Conservation (phyloP, 1,139 yeast genomes). For the Chernovozyma aurita region DNA sequence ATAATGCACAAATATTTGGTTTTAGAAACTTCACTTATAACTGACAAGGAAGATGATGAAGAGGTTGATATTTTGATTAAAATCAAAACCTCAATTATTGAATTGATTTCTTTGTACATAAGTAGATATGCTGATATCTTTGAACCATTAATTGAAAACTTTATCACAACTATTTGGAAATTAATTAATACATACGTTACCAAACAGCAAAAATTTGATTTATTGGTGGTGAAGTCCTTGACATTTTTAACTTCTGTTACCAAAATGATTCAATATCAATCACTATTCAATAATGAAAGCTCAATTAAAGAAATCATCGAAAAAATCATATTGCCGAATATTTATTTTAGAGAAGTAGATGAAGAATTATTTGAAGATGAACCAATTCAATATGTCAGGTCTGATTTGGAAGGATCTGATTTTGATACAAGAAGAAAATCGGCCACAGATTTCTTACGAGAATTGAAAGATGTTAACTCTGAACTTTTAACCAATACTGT, state of each 20-base stretch:
- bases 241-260: slow-evolving; percentile 81
- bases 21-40: slow-evolving; percentile 51
- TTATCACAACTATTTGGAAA: slow-evolving; percentile 81
- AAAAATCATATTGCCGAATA: slow-evolving; percentile 83
- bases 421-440: slow-evolving; percentile 89
- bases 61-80: slow-evolving; percentile 68
- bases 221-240: slow-evolving; percentile 76
- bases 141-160: slow-evolving; percentile 67
- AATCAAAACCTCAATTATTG: slow-evolving; percentile 80
- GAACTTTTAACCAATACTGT: slow-evolving; percentile 70
- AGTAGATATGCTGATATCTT: slow-evolving; percentile 91
- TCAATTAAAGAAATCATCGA: slow-evolving; percentile 76
- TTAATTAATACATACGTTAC: slow-evolving; percentile 61
- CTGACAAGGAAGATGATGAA: slow-evolving; percentile 62
- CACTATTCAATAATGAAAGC: slow-evolving; percentile 59
- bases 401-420: slow-evolving; percentile 94
- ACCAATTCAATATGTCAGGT: slow-evolving; percentile 85
- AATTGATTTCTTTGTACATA: slow-evolving; percentile 78
- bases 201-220: slow-evolving; percentile 73
- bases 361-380: slow-evolving; percentile 95
- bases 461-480: slow-evolving; percentile 77
- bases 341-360: slow-evolving; percentile 78
- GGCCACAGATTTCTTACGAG: slow-evolving; percentile 85
- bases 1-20: slow-evolving; percentile 76
- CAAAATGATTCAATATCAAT: slow-evolving; percentile 55